Evolutionary conservation across 2,329 filamentous ascomycete species (phyloP).

Genomic region (Paraphoma sp.): DNA sequence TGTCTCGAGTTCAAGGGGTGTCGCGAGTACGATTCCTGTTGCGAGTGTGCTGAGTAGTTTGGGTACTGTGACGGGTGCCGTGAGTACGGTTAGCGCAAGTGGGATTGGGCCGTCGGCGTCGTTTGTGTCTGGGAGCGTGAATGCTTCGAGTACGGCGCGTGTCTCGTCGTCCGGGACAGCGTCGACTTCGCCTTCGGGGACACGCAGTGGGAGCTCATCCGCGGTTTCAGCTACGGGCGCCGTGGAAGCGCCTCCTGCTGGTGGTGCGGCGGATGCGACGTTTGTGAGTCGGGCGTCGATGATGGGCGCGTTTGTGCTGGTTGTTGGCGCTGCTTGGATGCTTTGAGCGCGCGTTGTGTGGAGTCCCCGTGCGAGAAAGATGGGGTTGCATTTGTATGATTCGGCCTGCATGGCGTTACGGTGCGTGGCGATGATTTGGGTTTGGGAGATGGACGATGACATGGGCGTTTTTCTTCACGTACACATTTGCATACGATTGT

Average conservation of each 20-base stretch:
- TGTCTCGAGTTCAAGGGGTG: not conserved
- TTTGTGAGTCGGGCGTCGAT: not conserved
- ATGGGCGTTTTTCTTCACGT: no score
- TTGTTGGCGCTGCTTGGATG: constrained; percentile 4
- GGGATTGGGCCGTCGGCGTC: constrained; percentile 4
- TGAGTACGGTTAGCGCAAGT: constrained; percentile 2
- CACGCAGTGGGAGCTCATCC: not conserved
- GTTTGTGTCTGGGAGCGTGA: not conserved
- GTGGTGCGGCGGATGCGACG: constrained; percentile 1
- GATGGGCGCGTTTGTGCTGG: constrained; percentile 1
- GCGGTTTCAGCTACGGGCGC: not conserved
- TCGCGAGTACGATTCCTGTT: constrained; percentile 11
- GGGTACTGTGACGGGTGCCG: not conserved
- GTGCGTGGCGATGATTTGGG: no score
- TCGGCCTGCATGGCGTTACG: no score
- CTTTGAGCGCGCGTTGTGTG: not conserved
- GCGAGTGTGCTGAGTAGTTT: constrained; percentile 4
- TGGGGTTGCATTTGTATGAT: no score
- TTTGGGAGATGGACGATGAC: no score
- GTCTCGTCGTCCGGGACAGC: not conserved
- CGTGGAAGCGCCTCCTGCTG: constrained; percentile 3
- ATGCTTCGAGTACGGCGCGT: not conserved
- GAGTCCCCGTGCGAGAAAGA: no score
- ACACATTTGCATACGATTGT: no score
- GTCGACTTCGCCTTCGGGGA: not conserved